These are phyloP conservation scores for Pyrenophora tritici-repentis DNA, from an alignment of 2,329 filamentous ascomycete genomes.

Conservation along the genomic window DNA sequence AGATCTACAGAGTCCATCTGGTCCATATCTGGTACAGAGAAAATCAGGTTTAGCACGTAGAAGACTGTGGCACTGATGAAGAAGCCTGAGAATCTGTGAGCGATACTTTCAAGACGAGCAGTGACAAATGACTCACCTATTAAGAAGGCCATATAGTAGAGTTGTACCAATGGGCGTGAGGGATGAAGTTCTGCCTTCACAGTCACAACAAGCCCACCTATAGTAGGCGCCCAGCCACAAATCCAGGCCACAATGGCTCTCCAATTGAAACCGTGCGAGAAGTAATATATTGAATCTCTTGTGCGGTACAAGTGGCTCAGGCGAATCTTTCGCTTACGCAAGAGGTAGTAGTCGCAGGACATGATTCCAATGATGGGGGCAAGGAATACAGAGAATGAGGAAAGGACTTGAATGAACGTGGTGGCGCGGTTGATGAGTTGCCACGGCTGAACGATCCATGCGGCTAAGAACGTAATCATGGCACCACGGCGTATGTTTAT, in stretches of 20 bases:
- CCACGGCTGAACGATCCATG: constrained; percentile 47
- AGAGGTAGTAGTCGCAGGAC: constrained; percentile 47
- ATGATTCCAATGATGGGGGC: constrained; percentile 49
- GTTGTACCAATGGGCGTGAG: constrained; percentile 47
- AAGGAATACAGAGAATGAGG: constrained; percentile 51
- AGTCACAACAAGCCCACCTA: constrained; percentile 50
- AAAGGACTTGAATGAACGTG: constrained; percentile 47
- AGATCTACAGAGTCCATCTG: constrained; percentile 53
- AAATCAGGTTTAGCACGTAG: constrained; percentile 46
- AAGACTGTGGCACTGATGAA: constrained; percentile 45
- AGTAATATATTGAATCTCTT: constrained; percentile 50
- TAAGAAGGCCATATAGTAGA: constrained; percentile 57
- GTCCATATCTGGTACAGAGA: constrained; percentile 49
- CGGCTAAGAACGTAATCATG: constrained; percentile 44
- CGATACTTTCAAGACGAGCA: neutral
- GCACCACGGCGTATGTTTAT: constrained; percentile 44
- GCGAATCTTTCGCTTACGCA: constrained; percentile 42
- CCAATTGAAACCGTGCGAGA: constrained; percentile 53
- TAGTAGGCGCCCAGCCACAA: constrained; percentile 52
- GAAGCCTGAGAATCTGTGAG: constrained; percentile 41
- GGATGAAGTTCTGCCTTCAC: constrained; percentile 42
- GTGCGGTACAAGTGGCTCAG: constrained; percentile 48
- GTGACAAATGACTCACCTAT: constrained; percentile 40
- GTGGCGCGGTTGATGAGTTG: constrained; percentile 45
- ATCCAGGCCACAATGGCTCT: constrained; percentile 51